A percentile compares a stretch with the other conserved stretches of the same genome.
phyloP scores from a whole-genome alignment of 352 stramenopile species.

The Globisporangium radiosum region DNA sequence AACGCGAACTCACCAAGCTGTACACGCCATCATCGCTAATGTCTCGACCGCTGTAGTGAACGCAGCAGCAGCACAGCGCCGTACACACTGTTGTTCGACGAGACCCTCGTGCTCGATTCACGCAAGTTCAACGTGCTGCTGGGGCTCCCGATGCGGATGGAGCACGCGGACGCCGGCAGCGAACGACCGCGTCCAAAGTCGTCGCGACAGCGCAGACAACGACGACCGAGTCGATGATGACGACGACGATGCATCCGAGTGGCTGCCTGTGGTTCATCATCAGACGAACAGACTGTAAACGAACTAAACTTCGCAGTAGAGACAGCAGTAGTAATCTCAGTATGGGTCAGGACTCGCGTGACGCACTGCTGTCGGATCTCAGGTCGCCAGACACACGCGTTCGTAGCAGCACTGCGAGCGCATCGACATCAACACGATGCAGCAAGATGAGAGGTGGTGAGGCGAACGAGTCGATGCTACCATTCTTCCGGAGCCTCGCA shows the following conservation, averaged over 20 bases:
- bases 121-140: constrained; percentile 48
- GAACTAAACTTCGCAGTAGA: background rate
- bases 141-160: constrained; percentile 29
- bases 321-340: background rate
- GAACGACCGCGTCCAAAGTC: too few relatives aligned
- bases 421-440: too few relatives aligned
- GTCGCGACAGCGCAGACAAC: background rate
- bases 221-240: constrained; percentile 26
- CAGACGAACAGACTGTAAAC: constrained; percentile 12
- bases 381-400: background rate
- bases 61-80: background rate
- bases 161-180: too few relatives aligned
- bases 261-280: constrained; percentile 4
- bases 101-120: constrained; percentile 39
- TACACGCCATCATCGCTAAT: constrained; percentile 16
- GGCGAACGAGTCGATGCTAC: constrained; percentile 18
- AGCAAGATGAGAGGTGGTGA: background rate
- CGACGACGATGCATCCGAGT: constrained; percentile 9
- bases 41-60: too few relatives aligned
- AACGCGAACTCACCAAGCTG: constrained; percentile 33
- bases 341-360: constrained; percentile 3
- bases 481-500: constrained; percentile 61
- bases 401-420: background rate
- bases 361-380: background rate
- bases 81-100: constrained; percentile 34